phyloP scores from a whole-genome alignment of 2,329 filamentous ascomycete genomes.

The Cercospora canescens region DNA sequence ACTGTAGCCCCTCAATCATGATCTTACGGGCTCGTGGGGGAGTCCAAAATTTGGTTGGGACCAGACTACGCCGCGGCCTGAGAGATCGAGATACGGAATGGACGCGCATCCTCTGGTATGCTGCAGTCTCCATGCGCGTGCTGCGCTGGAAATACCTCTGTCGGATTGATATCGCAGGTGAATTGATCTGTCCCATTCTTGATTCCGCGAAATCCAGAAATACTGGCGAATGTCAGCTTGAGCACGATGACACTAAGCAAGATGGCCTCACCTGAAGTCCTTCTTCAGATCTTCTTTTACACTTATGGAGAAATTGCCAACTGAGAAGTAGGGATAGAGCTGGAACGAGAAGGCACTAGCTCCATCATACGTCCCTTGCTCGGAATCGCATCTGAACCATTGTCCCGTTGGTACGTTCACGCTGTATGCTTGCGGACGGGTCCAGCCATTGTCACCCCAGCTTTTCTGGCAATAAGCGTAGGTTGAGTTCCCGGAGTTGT shows the following conservation, averaged over 20 bases:
- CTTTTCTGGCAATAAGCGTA: slow-evolving; percentile 24
- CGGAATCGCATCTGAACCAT: slow-evolving; percentile 28
- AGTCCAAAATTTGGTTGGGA: background rate
- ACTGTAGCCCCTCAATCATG: too few relatives aligned
- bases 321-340: slow-evolving; percentile 28
- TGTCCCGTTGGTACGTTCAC: slow-evolving; percentile 24
- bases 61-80: background rate
- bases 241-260: background rate
- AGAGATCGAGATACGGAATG: slow-evolving; percentile 11
- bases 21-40: too few relatives aligned
- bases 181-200: slow-evolving; percentile 7
- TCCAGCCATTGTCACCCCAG: slow-evolving; percentile 30
- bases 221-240: background rate
- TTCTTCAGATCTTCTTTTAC: slow-evolving; percentile 25
- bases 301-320: slow-evolving; percentile 31
- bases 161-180: slow-evolving; percentile 25
- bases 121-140: slow-evolving; percentile 30
- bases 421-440: slow-evolving; percentile 15
- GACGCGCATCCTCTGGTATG: slow-evolving; percentile 10
- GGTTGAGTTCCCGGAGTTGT: slow-evolving; percentile 14
- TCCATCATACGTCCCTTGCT: slow-evolving; percentile 11
- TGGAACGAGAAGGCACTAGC: slow-evolving; percentile 28
- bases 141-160: slow-evolving; percentile 19
- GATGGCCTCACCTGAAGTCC: slow-evolving; percentile 9
- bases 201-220: background rate